Percentiles rank a stretch among this genome's conserved stretches.
Conservation (phyloP, 2,329 filamentous ascomycete genomes). For the Talaromyces sp. region DNA sequence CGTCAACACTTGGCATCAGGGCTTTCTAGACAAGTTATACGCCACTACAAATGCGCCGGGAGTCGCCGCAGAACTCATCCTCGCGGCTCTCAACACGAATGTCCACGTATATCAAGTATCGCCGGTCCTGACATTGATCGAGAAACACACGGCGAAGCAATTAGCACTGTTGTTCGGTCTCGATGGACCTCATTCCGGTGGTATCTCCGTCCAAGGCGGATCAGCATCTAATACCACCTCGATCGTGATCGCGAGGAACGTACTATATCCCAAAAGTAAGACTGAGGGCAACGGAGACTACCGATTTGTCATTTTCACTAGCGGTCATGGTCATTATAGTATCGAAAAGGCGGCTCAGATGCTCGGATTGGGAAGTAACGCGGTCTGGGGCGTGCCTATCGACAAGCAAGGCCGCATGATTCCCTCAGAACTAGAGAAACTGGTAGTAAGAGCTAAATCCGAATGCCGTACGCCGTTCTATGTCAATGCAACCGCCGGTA, state of each 20-base stretch:
- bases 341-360: conserved; percentile 93
- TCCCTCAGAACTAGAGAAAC: conserved; percentile 58
- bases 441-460: conserved; percentile 58
- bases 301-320: conserved; percentile 81
- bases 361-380: conserved; percentile 72
- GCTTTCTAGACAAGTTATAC: conserved; percentile 94
- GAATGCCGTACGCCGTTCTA: conserved; percentile 82
- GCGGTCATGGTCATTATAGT: conserved; percentile 86
- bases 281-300: conserved; percentile 60
- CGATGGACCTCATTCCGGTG: conserved; percentile 62
- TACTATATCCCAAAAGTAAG: conserved; percentile 75
- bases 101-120: conserved; percentile 92
- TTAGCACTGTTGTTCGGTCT: conserved; percentile 77
- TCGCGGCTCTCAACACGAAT: conserved; percentile 88
- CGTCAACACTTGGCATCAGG: conserved; percentile 98
- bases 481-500: conserved; percentile 92
- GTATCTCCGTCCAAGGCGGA: conserved; percentile 74
- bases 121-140: conserved; percentile 78
- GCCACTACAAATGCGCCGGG: conserved; percentile 85
- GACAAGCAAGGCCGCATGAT: conserved; percentile 70
- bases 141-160: conserved; percentile 72
- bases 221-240: conserved; percentile 80
- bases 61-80: conserved; percentile 76
- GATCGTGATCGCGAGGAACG: conserved; percentile 83
- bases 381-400: conserved; percentile 71